Conservation (phyloP, 2,329 filamentous ascomycete genomes). For the Elsinoe arachidis region DNA sequence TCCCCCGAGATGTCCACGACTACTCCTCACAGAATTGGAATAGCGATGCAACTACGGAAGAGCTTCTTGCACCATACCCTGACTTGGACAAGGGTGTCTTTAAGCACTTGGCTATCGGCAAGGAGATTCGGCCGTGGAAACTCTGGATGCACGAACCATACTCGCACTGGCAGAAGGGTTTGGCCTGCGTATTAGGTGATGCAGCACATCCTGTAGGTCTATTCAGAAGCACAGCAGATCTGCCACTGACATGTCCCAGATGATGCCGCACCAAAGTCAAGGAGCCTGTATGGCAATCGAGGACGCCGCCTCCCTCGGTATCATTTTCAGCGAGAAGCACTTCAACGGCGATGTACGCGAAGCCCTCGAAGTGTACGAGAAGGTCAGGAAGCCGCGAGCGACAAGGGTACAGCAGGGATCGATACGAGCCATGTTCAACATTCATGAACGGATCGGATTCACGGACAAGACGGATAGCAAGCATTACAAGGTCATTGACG, state of each 20-base stretch:
- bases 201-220: slow-evolving; percentile 53
- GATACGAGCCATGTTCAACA: slow-evolving; percentile 9
- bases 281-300: slow-evolving; percentile 63
- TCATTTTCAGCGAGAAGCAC: slow-evolving; percentile 46
- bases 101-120: slow-evolving; percentile 50
- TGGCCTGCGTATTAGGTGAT: slow-evolving; percentile 54
- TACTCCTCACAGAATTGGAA: slow-evolving; percentile 55
- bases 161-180: slow-evolving; percentile 45
- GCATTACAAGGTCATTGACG: slow-evolving; percentile 54
- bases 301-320: slow-evolving; percentile 54
- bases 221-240: not conserved
- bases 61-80: slow-evolving; percentile 50
- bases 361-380: slow-evolving; percentile 29
- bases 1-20: slow-evolving; percentile 51
- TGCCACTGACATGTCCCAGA: slow-evolving; percentile 27
- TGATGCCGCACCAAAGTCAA: slow-evolving; percentile 63
- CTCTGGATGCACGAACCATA: slow-evolving; percentile 59
- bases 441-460: slow-evolving; percentile 41
- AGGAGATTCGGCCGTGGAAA: slow-evolving; percentile 57
- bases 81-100: slow-evolving; percentile 51
- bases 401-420: slow-evolving; percentile 31
- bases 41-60: slow-evolving; percentile 30
- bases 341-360: slow-evolving; percentile 31
- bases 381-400: slow-evolving; percentile 27
- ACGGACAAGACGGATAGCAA: slow-evolving; percentile 49